Percentiles rank a stretch among this genome's conserved stretches.
Evolutionary conservation across 768 basidiomycete genomes (phyloP).

Genomic region (Cantharellus cinnabarinus): DNA sequence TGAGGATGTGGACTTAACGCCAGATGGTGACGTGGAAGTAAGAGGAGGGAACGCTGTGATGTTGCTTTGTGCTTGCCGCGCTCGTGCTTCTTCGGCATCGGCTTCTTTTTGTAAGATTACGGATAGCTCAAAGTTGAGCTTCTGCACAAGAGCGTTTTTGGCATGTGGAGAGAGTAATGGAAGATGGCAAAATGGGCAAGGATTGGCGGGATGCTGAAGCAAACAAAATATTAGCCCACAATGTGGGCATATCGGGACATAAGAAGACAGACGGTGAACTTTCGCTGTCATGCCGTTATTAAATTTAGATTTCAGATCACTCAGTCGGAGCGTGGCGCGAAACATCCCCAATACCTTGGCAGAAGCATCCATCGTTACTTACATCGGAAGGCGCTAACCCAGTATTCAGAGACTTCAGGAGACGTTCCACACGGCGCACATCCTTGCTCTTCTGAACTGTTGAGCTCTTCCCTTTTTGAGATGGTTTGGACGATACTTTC

Average conservation of each 20-base stretch:
- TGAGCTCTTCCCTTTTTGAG: background rate
- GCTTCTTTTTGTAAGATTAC: constrained; percentile 5
- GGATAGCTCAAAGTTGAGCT: background rate
- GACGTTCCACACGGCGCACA: background rate
- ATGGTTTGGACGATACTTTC: too few species aligned
- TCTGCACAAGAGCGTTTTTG: background rate
- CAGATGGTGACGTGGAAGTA: too few species aligned
- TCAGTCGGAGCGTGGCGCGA: background rate
- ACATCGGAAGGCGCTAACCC: background rate
- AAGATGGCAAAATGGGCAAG: constrained; percentile 17
- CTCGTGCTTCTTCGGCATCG: background rate
- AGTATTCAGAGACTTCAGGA: background rate
- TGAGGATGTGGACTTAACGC: background rate
- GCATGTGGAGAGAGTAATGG: constrained; percentile 4
- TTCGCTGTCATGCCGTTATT: constrained; percentile 9
- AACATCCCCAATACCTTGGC: background rate
- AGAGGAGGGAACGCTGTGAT: too few species aligned
- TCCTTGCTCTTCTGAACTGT: background rate
- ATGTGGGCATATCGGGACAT: constrained; percentile 16
- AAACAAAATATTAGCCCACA: constrained; percentile 18
- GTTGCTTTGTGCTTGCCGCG: background rate
- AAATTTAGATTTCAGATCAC: background rate
- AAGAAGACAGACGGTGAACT: constrained; percentile 15
- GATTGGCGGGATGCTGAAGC: constrained; percentile 16
- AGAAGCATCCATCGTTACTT: background rate